Base-by-base conservation (phyloP, 306 rosid species). In the Cucurbita pepo region DNA sequence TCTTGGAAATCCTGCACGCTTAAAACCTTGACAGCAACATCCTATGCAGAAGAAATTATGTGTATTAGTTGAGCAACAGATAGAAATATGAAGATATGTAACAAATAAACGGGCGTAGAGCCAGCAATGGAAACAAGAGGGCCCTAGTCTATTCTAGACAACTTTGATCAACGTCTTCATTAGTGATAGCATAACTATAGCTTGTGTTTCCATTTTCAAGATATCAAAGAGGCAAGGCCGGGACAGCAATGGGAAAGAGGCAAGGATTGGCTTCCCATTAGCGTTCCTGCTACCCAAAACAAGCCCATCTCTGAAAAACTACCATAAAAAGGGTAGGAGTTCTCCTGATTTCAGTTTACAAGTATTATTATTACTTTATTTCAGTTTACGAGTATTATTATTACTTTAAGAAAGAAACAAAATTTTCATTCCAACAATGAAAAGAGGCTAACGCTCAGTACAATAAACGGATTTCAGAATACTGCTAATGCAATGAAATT, bases 1-100 rank as follows among this genome's bases (percentile, higher is more conserved):
- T 94, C 99, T 13, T 78, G 79, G 82, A 94, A 91, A 81, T 94
- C 95, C 79, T 94, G 97, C 77, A 86, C 80, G 43, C 88, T 81
- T 73, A 94, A 78, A 80, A 94, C 97, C 82, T 94, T 94, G 62
- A 94, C 99, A 13, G 99, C 99, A 76, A 94, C 99, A 71, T 94
- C 99, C 97, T 94, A 85, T 77, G 79, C 69, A 75, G 69, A 76
- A n/a, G 4, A 65, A 66, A 43, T 22, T 9, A 5, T 15, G 57
- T 30, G 44, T 16, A 30, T 69, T 47, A 69, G 22, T 30, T 15
- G 14, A 56, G 72, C 56, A 48, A 45, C 56, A 67, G 0, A 15
- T 25, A 48, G 57, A 48, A 69, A 50, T 67, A 36, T 72, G 38
- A 40, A 53, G 7, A 56, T 43, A 72, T 6, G n/a, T 19, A 50